These are phyloP conservation scores for Epithele typhae DNA, from an alignment of 768 basidiomycete genomes.

Conservation along the genomic window DNA sequence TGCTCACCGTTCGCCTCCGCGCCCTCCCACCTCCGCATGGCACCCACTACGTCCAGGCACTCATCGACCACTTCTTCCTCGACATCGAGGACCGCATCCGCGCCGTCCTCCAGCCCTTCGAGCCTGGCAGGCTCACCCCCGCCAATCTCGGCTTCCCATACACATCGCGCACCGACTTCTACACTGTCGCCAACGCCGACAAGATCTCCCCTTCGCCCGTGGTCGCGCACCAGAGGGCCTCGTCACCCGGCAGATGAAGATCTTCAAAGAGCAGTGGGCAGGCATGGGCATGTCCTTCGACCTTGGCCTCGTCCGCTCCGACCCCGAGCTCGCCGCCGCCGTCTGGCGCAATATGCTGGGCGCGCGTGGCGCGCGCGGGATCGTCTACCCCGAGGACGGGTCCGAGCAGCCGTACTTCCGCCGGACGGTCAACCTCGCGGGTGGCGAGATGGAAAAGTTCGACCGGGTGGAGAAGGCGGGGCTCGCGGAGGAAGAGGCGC, in stretches of 20 bases:
- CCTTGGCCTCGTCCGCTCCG: conserved; percentile 67
- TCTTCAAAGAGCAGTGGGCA: conserved; percentile 88
- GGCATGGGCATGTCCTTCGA: conserved; percentile 80
- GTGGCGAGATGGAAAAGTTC: conserved; percentile 58
- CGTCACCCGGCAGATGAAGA: conserved; percentile 85
- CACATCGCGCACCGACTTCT: conserved; percentile 26
- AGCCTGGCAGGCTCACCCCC: conserved; percentile 13
- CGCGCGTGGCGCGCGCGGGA: conserved; percentile 73
- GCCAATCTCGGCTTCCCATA: conserved; percentile 22
- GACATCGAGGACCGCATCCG: conserved; percentile 91
- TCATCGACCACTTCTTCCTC: conserved; percentile 94
- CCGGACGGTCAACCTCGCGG: conserved; percentile 66
- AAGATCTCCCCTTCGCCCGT: conserved; percentile 9
- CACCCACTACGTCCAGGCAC: conserved; percentile 65
- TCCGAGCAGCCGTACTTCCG: conserved; percentile 27
- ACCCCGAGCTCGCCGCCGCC: conserved; percentile 80
- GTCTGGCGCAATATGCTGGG: conserved; percentile 92
- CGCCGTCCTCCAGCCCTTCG: conserved; percentile 42
- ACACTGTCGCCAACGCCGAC: conserved; percentile 15
- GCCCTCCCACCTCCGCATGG: conserved; percentile 70
- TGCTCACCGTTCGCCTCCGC: conserved; percentile 84
- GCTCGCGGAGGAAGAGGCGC: conserved; percentile 51
- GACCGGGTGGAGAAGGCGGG: conserved; percentile 41
- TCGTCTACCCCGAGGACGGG: conserved; percentile 32
- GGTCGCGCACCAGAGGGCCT: conserved; percentile 69